Base-by-base conservation (phyloP, 495 filamentous ascomycete species). In the Hypoxylon crocopeplum region DNA sequence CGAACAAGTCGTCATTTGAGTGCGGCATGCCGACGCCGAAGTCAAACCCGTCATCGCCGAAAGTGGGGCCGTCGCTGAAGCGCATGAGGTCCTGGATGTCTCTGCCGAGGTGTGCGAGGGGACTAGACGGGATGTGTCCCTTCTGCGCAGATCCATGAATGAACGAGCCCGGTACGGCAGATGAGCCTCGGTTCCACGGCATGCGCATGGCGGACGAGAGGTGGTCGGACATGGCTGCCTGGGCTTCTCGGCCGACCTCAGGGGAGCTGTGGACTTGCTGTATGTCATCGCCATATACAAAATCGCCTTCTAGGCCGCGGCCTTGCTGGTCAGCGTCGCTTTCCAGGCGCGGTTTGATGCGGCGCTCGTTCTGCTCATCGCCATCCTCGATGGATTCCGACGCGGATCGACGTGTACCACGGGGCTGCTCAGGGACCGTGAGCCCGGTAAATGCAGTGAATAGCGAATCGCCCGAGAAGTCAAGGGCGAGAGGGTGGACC, bases 111-210 rank as follows among this genome's bases (percentile, higher is more conserved):
- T 63, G n/a, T n/a, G n/a, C 68, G 0, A 75, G 62, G 7, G 77
- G 78, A 54, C 77, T 79, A 7, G 70, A 72, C 27, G 70, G 67
- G 7, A 72, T 63, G 54, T 72, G 72, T 45, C 57, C 60, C 55
- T 72, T 68, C 38, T 71, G 56, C 11, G 59, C 68, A 20, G 60
- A 64, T 13, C 67, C 74, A 32, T 72, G 73, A 56, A 70, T 38
- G 3, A 74, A 73, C 0, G 77, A 80, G 47, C 75, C 73, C 1
- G 66, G 76, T 0, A 78, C 46, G 22, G 68, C 60, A 2, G 76
- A 78, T 13, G 75, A 75, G 8, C 58, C 66, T 21, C 75, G 75
- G 56, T 76, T 79, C 77, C 77, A 80, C 21, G 77, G 76, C 38
- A 69, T 39, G 34, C 47, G 57, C n/a, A 67, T 42, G 7, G 68